Evolutionary conservation across 2,329 filamentous ascomycete species (phyloP), one percentile per base, ranked within the genome.

Genomic region (Sphaerulina vaccinii): DNA sequence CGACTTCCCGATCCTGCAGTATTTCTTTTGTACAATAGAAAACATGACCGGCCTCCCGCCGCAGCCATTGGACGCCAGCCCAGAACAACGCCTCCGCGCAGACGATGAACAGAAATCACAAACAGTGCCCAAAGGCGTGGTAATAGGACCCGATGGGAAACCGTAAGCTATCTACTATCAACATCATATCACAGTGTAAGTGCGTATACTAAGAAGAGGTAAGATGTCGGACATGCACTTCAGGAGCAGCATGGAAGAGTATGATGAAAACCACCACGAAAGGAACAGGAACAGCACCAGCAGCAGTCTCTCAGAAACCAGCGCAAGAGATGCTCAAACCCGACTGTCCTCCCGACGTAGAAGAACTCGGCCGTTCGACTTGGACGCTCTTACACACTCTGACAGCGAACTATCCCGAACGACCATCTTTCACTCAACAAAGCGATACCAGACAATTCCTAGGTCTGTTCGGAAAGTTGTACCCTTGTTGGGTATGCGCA

Each of bases 331-430:
- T 15, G 19, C 4, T 24, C 9, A 38, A 37, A 16, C 56, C 76
- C 51, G 87, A 95, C 71, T 97, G 92, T 68, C 93, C 93, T 0
- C 87, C 93, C 1, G 91, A 97, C 68, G 89, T 96, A 58, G 90
- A 95, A 67, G 74, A 79, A 13, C 84, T 99, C 3, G 93, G 93
- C 42, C 88, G 90, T 56, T 85, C 85, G 54, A 88, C 90, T 10
- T 99, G 93, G 93, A 96, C 90, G 0, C 80, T 99, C 16, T 82
- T 99, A 1, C 93, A 99, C 75, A 86, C 87, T 7, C 88, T 99
- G 59, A 88, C 92, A 11, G 93, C 91, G 0, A 83, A 83, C 11
- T 99, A 97, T 70, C 93, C 93, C 1, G 76, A 79, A 6, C 71
- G 68, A 6, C 90, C 93, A 0, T 82, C 85, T 0, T 70, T 76